phyloP scores from a whole-genome alignment of 352 stramenopile species.

The Pythium chondricola region DNA sequence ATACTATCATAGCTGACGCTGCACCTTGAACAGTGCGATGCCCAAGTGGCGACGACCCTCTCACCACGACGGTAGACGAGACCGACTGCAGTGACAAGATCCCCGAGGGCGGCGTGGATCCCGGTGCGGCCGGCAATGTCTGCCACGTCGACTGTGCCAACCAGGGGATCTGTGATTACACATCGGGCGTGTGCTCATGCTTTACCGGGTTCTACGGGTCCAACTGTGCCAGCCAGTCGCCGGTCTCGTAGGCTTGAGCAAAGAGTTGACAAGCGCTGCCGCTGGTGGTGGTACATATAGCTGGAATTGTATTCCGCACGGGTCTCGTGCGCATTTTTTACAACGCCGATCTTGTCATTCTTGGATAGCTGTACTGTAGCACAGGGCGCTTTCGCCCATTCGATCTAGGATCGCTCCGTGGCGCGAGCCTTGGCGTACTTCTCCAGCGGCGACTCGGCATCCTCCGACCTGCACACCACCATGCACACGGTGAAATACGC shows the following conservation, averaged over 20 bases:
- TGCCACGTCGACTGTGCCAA: slow-evolving; percentile 80
- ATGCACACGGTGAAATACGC: too few relatives aligned
- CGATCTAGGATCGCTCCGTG: slow-evolving; percentile 35
- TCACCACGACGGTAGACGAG: slow-evolving; percentile 68
- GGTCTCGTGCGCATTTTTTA: slow-evolving; percentile 1
- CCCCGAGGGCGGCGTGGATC: slow-evolving; percentile 31
- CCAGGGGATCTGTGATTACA: slow-evolving; percentile 68
- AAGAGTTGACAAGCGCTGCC: too few relatives aligned
- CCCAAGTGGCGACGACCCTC: slow-evolving; percentile 83
- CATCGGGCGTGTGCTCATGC: slow-evolving; percentile 55
- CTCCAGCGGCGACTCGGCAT: slow-evolving; percentile 46
- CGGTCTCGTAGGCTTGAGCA: slow-evolving; percentile 31
- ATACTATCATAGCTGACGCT: background rate
- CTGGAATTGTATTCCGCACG: background rate
- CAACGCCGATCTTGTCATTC: too few relatives aligned
- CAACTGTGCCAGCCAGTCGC: slow-evolving; percentile 66
- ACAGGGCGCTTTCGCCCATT: background rate
- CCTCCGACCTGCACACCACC: slow-evolving; percentile 34
- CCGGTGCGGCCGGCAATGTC: slow-evolving; percentile 36
- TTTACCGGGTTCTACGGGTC: slow-evolving; percentile 75
- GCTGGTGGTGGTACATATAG: too few relatives aligned
- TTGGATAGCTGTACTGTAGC: too few relatives aligned
- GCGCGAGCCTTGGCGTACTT: slow-evolving; percentile 55
- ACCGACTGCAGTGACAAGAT: slow-evolving; percentile 69
- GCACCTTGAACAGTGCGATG: slow-evolving; percentile 59